Evolutionary conservation across 345 rosid genomes (phyloP), one percentile per base, ranked within the genome.

Genomic region (Punica granatum): DNA sequence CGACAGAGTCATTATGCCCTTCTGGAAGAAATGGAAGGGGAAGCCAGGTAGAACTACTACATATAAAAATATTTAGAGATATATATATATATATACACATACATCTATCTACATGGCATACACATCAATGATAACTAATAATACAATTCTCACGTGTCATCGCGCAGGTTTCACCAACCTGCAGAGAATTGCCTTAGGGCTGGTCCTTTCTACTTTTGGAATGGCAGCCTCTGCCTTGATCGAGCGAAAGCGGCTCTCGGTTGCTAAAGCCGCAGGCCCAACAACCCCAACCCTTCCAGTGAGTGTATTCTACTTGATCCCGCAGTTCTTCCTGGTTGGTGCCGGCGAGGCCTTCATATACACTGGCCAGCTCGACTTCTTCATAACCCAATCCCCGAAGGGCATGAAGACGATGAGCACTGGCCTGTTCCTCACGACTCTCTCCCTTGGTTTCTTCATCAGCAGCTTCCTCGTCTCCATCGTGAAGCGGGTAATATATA

Each of bases 401-500:
- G 85, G 90, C 70, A 85, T 85, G 90, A 87, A 85, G 75, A 87
- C 88, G 0, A 82, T 87, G 79, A 85, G 92, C 84, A 87, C 88
- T 0, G 92, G 86, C 12, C 85, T 87, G 39, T 87, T 83, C 83
- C 92, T 87, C 66, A 80, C 90, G 8, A 85, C 89, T 42, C 74
- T 87, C 13, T 74, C 90, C 0, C 82, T 85, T 16, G 92, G 90
- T 43, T 85, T 85, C 85, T 87, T 81, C 51, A 30, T 85, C 21
- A 87, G 90, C 42, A 87, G 86, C 75, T 74, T 87, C 72, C 72
- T 85, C 19, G 92, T 85, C 51, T 76, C 77, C 42, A 62, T 87
- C 3, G 80, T 87, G 69, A 82, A 77, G 78, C 68, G 44, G 18
- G 81, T 73, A 12, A 76, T 79, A 1, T 49, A 49, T 14, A 54